Evolutionary conservation across 192 early-diverging fungal genomes (phyloP), one percentile per base, ranked within the genome.

Genomic region (Coemansia sp.): DNA sequence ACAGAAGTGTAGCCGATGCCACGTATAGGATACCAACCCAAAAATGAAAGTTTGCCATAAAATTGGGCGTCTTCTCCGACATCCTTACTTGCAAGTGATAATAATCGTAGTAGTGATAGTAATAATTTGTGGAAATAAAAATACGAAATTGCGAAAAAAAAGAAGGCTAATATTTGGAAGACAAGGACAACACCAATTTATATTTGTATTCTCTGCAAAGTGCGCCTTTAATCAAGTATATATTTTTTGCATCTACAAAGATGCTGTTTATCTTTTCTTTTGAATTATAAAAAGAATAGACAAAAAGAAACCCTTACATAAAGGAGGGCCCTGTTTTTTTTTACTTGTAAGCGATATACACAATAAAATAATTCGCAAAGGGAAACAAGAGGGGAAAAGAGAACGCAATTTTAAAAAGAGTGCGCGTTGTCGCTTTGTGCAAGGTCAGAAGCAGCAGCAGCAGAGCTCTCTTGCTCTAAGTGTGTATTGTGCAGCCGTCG

Each of bases 401-500:
- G 47, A 27, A 50, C 15, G 15, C 15, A 6, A 19, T 50, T 41
- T 41, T 41, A 41, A 41, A 0, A 41, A 41, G 38, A 41, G 38
- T 17, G 38, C 13, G 22, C 23, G 20, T 10, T 48, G 8, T 48
- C 45, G 45, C 19, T 25, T 1, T n/a, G 15, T 5, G 30, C 23
- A 8, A 41, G 22, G 14, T 55, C 59, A 0, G 67, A n/a, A n/a
- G n/a, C n/a, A n/a, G n/a, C n/a, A n/a, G n/a, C n/a, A n/a, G n/a
- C n/a, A n/a, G n/a, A 59, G 1, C 44, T 28, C 17, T 68, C 67
- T n/a, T 68, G 67, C 42, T 68, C 67, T 7, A 68, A 28, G 23
- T 68, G 67, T 3, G 67, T 68, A 28, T 68, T 11, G 44, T 68
- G 59, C 15, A 68, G 45, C 22, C 67, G 37, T 4, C 55, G 67